Conservation (phyloP, 2,329 filamentous ascomycete species). For the Fusarium sp. region DNA sequence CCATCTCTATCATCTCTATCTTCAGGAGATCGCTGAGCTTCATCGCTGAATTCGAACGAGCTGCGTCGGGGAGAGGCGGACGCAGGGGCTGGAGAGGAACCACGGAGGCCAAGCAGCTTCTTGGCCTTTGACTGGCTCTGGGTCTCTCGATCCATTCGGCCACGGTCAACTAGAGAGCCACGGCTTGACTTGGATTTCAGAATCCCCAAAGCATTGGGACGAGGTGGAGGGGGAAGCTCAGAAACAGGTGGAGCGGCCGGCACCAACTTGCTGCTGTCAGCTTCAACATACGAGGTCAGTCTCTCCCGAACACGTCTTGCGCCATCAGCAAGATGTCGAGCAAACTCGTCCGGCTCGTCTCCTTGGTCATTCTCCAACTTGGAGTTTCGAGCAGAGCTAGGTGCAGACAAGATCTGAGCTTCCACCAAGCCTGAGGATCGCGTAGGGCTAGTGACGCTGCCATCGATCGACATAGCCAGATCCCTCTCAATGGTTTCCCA, state of each 20-base stretch:
- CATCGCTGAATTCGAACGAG: constrained; percentile 37
- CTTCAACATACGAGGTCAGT: constrained; percentile 75
- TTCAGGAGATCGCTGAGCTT: constrained; percentile 29
- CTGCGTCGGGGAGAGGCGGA: constrained; percentile 55
- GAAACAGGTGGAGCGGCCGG: constrained; percentile 45
- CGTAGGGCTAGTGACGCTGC: constrained; percentile 36
- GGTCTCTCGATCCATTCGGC: constrained; percentile 54
- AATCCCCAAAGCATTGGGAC: constrained; percentile 71
- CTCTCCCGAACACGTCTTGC: constrained; percentile 79
- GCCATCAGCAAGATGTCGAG: constrained; percentile 77
- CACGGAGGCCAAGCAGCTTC: constrained; percentile 71
- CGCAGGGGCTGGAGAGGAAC: constrained; percentile 55
- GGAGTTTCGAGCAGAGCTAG: constrained; percentile 18
- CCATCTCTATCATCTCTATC: constrained; percentile 35
- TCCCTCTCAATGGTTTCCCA: constrained; percentile 56
- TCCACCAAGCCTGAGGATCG: constrained; percentile 37
- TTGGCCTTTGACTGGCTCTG: constrained; percentile 64
- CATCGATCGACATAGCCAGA: constrained; percentile 43
- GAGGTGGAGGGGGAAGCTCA: constrained; percentile 56
- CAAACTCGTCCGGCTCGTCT: constrained; percentile 72
- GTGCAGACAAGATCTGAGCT: constrained; percentile 4
- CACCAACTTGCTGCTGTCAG: constrained; percentile 59
- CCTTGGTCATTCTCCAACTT: constrained; percentile 59
- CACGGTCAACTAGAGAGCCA: constrained; percentile 69
- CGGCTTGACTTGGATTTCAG: constrained; percentile 75